phyloP scores from a whole-genome alignment of 2,329 filamentous ascomycete genomes.

The Ophiostoma australiae region DNA sequence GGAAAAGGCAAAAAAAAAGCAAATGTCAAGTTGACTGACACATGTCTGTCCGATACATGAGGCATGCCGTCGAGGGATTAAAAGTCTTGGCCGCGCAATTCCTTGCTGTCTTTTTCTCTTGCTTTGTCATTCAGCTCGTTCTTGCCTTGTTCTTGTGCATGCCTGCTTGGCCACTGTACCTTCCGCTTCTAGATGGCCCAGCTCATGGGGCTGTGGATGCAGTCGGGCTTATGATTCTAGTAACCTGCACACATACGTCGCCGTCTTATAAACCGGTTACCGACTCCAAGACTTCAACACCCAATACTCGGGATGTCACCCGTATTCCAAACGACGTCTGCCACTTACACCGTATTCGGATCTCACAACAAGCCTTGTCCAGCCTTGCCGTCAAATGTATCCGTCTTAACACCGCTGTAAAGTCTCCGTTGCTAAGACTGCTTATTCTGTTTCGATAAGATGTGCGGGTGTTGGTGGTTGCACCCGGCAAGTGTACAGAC shows the following conservation, averaged over 20 bases:
- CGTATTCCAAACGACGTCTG: neutral
- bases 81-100: neutral
- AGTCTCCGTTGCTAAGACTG: neutral
- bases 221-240: neutral
- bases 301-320: neutral
- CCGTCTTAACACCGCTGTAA: neutral
- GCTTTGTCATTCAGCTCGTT: neutral
- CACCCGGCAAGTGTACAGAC: neutral
- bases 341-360: constrained; percentile 17
- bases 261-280: neutral
- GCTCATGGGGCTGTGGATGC: neutral
- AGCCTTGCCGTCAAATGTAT: constrained; percentile 10
- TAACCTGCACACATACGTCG: neutral
- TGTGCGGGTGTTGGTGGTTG: neutral
- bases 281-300: neutral
- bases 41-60: no score
- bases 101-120: neutral
- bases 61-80: neutral
- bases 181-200: neutral
- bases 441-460: neutral
- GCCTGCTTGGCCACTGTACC: neutral
- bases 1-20: no score
- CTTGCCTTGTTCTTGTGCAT: neutral
- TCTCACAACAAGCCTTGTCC: constrained; percentile 2
- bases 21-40: no score